Base-by-base conservation (phyloP, 805 yeast genomes). In the Candida takata region DNA sequence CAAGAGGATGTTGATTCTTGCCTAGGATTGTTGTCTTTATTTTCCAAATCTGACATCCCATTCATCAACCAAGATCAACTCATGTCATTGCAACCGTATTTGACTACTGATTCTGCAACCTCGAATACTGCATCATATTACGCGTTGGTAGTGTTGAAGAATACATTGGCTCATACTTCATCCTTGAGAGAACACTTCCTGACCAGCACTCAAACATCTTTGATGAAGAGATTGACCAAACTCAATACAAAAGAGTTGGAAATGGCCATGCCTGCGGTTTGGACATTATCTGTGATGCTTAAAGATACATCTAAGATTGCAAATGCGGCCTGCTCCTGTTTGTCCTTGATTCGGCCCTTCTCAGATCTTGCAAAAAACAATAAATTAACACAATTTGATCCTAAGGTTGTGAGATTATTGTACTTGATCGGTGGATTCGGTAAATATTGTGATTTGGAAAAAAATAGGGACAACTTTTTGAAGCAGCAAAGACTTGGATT, bases 371-470 rank as follows among this genome's bases (percentile, higher is more conserved):
- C 45, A 4, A 36, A 45, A 31, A 46, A 54, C 16, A 49, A 45
- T 7, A 54, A 55, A 8, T 52, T 53, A 25, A 45, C 37, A 4
- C 45, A 48, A 3, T 50, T 62, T 4, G 79, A 72, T 33, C 58
- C 66, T 3, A 75, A 67, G 43, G 47, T 80, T 4, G 67, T 68
- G 16, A 69, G 84, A 40, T 54, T 85, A 6, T 51, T 86, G 2
- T 73, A 72, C 47, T 57, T 86, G 16, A 52, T 84, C 5, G 88
- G 95, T 0, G 70, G 72, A 29, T 75, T 86, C 58, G 94, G 88
- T 0, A 66, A 79, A 31, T 71, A 69, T 44, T 83, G 92, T 44
- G 59, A 72, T n/a, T 68, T 84, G 37, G 82, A 76, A 36, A 54
- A 52, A 5, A 58, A 64, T 32, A 51, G 69, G 12, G 55, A 52